Evolutionary conservation across 139 green algal species (phyloP).

Genomic region (Limnomonas spitsbergensis): DNA sequence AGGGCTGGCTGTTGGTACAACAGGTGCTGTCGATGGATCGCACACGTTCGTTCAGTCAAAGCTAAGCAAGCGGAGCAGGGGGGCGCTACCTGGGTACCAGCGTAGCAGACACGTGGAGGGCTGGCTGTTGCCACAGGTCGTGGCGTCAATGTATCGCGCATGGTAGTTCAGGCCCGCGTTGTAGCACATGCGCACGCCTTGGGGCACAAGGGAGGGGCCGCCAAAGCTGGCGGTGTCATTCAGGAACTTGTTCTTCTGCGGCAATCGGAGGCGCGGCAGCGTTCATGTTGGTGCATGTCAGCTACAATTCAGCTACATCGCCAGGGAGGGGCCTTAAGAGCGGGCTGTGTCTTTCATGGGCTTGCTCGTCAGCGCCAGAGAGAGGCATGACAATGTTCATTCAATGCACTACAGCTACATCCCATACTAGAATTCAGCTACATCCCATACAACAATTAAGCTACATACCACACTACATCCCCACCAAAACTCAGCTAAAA

Average conservation of each 20-base stretch:
- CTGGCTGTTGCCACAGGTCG: background rate
- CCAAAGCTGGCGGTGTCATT: background rate
- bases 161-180: background rate
- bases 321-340: too few relatives aligned
- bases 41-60: background rate
- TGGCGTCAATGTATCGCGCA: background rate
- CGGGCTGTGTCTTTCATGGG: too few relatives aligned
- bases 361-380: too few relatives aligned
- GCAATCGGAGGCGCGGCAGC: background rate
- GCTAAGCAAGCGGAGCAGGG: background rate
- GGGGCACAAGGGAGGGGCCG: background rate
- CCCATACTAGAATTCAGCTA: too few relatives aligned
- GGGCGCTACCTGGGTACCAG: background rate
- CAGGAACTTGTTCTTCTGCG: background rate
- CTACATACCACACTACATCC: too few relatives aligned
- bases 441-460: too few relatives aligned
- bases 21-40: background rate
- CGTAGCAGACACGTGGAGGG: constrained; percentile 8
- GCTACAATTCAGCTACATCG: too few relatives aligned
- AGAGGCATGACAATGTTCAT: too few relatives aligned
- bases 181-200: constrained; percentile 2
- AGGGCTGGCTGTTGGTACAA: too few relatives aligned
- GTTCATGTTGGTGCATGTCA: too few relatives aligned
- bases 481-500: too few relatives aligned
- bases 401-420: too few relatives aligned